Evolutionary conservation across 169 alveolate genomes (phyloP).

Genomic region (Miamiensis avidus): DNA sequence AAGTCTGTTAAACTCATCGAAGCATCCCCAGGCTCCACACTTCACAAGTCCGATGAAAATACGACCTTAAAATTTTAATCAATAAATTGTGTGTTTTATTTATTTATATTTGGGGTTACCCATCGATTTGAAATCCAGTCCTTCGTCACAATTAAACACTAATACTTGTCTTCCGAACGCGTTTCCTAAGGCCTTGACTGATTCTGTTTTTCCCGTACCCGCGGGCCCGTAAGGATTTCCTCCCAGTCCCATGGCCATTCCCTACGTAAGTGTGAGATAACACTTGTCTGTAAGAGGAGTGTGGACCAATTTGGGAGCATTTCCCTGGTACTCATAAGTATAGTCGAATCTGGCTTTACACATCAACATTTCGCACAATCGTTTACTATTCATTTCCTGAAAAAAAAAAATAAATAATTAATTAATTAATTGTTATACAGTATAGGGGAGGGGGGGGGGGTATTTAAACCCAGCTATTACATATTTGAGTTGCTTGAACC

Average conservation of each 20-base stretch:
- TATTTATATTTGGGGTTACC: too few species aligned
- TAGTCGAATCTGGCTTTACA: constrained; percentile 88
- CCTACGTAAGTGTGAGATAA: constrained; percentile 86
- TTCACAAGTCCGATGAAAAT: constrained; percentile 89
- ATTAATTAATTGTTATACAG: not conserved
- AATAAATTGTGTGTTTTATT: too few species aligned
- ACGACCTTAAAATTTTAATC: too few species aligned
- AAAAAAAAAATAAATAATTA: too few species aligned
- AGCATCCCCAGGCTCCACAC: constrained; percentile 95
- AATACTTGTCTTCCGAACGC: constrained; percentile 42
- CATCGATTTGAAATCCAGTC: constrained; percentile 90
- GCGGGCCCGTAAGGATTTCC: constrained; percentile 94
- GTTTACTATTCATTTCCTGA: constrained; percentile 19
- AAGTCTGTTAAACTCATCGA: constrained; percentile 94
- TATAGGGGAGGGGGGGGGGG: not conserved
- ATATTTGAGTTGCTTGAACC: constrained; percentile 82
- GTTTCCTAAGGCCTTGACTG: constrained; percentile 89
- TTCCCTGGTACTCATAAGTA: constrained; percentile 93
- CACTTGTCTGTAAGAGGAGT: constrained; percentile 92
- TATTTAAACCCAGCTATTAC: constrained; percentile 5
- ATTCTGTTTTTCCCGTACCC: constrained; percentile 93
- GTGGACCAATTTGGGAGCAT: constrained; percentile 87
- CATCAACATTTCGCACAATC: constrained; percentile 79
- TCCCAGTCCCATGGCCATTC: constrained; percentile 91
- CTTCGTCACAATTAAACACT: constrained; percentile 93